A percentile compares a stretch with the other conserved stretches of the same genome.
These are phyloP conservation scores for Cryptococcus sp. DNA, from an alignment of 1,284 basidiomycete species.

Conservation along the genomic window DNA sequence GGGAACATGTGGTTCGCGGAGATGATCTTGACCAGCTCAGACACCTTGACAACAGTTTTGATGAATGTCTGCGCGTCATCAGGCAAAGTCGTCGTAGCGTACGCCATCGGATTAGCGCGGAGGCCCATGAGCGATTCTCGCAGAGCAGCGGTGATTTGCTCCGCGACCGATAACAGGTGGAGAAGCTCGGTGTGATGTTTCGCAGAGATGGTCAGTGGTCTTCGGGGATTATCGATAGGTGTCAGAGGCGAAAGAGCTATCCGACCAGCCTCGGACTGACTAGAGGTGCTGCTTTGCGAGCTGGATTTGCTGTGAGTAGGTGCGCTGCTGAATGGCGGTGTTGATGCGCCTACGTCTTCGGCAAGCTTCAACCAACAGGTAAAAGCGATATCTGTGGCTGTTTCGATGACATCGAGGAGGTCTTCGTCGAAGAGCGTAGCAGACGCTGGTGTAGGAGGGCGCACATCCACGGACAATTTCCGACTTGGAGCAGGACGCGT, in stretches of 20 bases:
- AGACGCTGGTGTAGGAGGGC: conserved; percentile 49
- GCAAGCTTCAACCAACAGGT: conserved; percentile 55
- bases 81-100: conserved; percentile 33
- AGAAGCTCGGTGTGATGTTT: conserved; percentile 45
- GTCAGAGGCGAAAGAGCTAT: conserved; percentile 9
- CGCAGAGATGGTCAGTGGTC: conserved; percentile 38
- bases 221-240: conserved; percentile 13
- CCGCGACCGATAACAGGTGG: conserved; percentile 42
- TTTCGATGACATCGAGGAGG: conserved; percentile 55
- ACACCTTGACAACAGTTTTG: conserved; percentile 55
- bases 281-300: conserved; percentile 23
- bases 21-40: conserved; percentile 52
- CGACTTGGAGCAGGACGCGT: conserved; percentile 19
- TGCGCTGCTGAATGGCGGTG: conserved; percentile 17
- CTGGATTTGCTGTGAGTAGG: conserved; percentile 20
- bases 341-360: conserved; percentile 51
- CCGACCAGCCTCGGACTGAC: conserved; percentile 18
- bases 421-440: conserved; percentile 54
- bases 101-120: conserved; percentile 40
- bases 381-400: conserved; percentile 54
- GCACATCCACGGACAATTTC: conserved; percentile 47
- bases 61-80: conserved; percentile 47
- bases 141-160: conserved; percentile 41
- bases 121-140: conserved; percentile 45
- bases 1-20: conserved; percentile 49